Percentiles rank a stretch among this genome's conserved stretches.
Conservation (phyloP, 768 basidiomycete species). For the Pleurotus salmoneostramineus region DNA sequence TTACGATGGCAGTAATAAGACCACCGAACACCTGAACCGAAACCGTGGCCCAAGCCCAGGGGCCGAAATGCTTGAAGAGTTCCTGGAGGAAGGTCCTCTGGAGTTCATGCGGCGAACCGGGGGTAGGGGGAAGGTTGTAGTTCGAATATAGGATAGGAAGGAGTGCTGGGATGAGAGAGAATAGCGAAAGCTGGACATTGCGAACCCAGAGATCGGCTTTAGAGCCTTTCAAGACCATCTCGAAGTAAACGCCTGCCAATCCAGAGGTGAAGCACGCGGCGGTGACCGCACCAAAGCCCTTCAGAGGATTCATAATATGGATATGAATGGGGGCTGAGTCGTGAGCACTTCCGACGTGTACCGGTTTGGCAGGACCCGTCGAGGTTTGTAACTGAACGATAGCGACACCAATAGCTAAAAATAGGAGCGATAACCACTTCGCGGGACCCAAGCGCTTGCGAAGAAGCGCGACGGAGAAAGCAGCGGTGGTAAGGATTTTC, state of each 20-base stretch:
- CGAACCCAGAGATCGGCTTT: slow-evolving; percentile 86
- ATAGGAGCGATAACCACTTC: slow-evolving; percentile 87
- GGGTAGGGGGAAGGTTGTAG: background rate
- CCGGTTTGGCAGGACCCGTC: slow-evolving; percentile 7
- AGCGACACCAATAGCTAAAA: slow-evolving; percentile 89
- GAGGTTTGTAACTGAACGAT: slow-evolving; percentile 89
- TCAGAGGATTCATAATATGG: slow-evolving; percentile 79
- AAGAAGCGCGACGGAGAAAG: slow-evolving; percentile 83
- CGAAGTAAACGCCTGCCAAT: slow-evolving; percentile 90
- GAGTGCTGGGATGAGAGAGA: slow-evolving; percentile 87
- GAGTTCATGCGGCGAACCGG: slow-evolving; percentile 33
- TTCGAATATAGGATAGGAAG: slow-evolving; percentile 65
- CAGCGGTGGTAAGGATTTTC: slow-evolving; percentile 97
- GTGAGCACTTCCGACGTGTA: slow-evolving; percentile 64
- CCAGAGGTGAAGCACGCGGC: slow-evolving; percentile 89
- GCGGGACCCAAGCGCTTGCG: slow-evolving; percentile 64
- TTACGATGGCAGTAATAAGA: slow-evolving; percentile 90
- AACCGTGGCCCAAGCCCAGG: slow-evolving; percentile 96
- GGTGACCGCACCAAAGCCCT: slow-evolving; percentile 79
- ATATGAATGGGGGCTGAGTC: slow-evolving; percentile 54
- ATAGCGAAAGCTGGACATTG: slow-evolving; percentile 85
- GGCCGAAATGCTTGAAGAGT: slow-evolving; percentile 83
- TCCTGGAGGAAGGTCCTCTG: slow-evolving; percentile 44
- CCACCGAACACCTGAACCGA: slow-evolving; percentile 89
- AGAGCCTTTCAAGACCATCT: slow-evolving; percentile 87